These are phyloP conservation scores for Fusarium chlamydosporum DNA, from an alignment of 2,329 filamentous ascomycete species.

Conservation along the genomic window DNA sequence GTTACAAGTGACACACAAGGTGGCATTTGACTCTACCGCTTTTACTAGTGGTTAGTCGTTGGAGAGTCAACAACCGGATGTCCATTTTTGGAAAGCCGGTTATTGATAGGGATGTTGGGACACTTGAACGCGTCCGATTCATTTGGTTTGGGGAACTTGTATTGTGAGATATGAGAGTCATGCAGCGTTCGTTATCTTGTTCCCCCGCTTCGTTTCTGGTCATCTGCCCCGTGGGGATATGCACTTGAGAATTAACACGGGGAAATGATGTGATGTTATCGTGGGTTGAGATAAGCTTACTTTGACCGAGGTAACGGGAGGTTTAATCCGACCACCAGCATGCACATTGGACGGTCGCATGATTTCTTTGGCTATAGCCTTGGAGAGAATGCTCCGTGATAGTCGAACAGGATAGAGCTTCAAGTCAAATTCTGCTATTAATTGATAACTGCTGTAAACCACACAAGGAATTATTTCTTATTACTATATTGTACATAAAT, in stretches of 20 bases:
- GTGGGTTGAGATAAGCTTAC: slow-evolving; percentile 7
- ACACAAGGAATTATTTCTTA: too few relatives aligned
- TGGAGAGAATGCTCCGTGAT: too few relatives aligned
- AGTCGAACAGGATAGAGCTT: too few relatives aligned
- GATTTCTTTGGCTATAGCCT: background rate
- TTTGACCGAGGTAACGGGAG: background rate
- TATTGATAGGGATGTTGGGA: background rate
- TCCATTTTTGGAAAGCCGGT: slow-evolving; percentile 7
- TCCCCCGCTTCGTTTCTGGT: too few relatives aligned
- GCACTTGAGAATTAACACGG: background rate
- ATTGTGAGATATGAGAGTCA: background rate
- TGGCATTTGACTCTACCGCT: slow-evolving; percentile 7
- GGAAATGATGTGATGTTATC: background rate
- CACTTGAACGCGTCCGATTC: background rate
- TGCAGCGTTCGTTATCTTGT: background rate
- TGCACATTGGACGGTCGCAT: too few relatives aligned
- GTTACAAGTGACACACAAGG: background rate
- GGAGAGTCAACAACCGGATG: background rate
- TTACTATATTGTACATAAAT: too few relatives aligned
- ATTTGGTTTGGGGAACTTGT: too few relatives aligned
- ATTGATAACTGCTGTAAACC: too few relatives aligned
- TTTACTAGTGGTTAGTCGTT: background rate
- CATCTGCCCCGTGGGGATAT: slow-evolving; percentile 5
- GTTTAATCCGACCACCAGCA: background rate
- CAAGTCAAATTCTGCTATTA: background rate